A percentile compares a stretch with the other conserved stretches of the same genome.
These are phyloP conservation scores for Sistotremastrum suecicum DNA, from an alignment of 768 basidiomycete genomes.

Conservation along the genomic window DNA sequence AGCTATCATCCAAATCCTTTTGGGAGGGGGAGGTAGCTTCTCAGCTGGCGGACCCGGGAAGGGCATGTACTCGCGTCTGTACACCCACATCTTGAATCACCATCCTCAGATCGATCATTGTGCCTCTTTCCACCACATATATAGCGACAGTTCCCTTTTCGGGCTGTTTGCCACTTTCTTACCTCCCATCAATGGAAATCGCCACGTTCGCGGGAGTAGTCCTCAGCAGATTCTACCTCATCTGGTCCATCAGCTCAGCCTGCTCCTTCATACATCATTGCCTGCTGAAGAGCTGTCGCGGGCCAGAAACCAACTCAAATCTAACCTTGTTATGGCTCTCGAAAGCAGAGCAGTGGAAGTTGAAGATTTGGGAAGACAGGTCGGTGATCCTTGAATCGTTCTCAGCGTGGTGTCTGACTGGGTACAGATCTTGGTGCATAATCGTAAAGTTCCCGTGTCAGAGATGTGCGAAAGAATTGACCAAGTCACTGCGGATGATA, in stretches of 20 bases:
- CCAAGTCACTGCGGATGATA: slow-evolving; percentile 49
- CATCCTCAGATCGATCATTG: slow-evolving; percentile 92
- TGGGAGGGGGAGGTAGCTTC: slow-evolving; percentile 94
- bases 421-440: slow-evolving; percentile 65
- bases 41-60: slow-evolving; percentile 97
- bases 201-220: slow-evolving; percentile 41
- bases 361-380: slow-evolving; percentile 86
- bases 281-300: slow-evolving; percentile 59
- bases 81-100: slow-evolving; percentile 91
- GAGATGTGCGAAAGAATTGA: slow-evolving; percentile 90
- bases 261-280: slow-evolving; percentile 58
- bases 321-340: slow-evolving; percentile 85
- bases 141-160: slow-evolving; percentile 86
- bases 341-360: slow-evolving; percentile 78
- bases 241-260: slow-evolving; percentile 75
- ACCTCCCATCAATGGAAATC: slow-evolving; percentile 36
- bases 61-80: slow-evolving; percentile 96
- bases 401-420: slow-evolving; percentile 1
- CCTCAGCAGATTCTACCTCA: slow-evolving; percentile 66
- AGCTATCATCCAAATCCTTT: slow-evolving; percentile 86
- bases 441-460: slow-evolving; percentile 68
- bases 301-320: slow-evolving; percentile 93
- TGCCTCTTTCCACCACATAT: slow-evolving; percentile 95
- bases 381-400: slow-evolving; percentile 14
- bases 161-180: slow-evolving; percentile 81